Base-by-base conservation (phyloP, 768 basidiomycete species). In the Pleurotus giganteus region DNA sequence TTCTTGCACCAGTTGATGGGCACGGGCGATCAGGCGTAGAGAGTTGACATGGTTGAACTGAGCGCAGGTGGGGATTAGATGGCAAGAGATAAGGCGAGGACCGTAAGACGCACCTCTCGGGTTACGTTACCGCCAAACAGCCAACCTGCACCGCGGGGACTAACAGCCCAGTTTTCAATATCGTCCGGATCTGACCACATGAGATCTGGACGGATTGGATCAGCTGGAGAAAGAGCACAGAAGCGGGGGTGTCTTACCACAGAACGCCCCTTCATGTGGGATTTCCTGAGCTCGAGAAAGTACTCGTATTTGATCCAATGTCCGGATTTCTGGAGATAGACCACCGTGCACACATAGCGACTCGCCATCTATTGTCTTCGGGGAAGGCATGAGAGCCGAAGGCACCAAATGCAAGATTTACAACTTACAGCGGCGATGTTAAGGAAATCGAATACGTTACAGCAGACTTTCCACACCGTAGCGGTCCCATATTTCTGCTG, bases 251-350 rank as follows among this genome's bases (percentile, higher is more conserved):
- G 41, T 62, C 82, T 27, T 62, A 87, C 89, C 89, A 61, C 96
- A 98, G 75, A 98, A 98, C 6, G 95, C 89, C n/a, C 96, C 96
- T 67, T 98, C 96, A 68, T 98, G 96, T 2, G 95, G 96, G 43
- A 98, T 96, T 69, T 98, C 96, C 65, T 98, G 94, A n/a, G 93
- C 91, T 53, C 96, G 79, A 2, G 93, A 91, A 39, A 98, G 76
- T 4, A 95, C 91, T 4, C 96, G 81, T 59, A 98, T 91, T 67
- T 97, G 94, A 68, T 98, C 96, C 4, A 98, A 74, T 2, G 96
- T 96, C 41, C 93, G 83, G 54, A 98, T 94, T 65, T 98, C 95
- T 0, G 96, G 96, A 6, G 94, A 97, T 1, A 98, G 81, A 2
- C 96, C 96, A 9, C 96, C 96, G 60, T 98, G 96, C 0, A 98